Percentiles rank a stretch among this genome's conserved stretches.
Conservation (phyloP, 2,329 filamentous ascomycete genomes). For the Aspergillus sp. region DNA sequence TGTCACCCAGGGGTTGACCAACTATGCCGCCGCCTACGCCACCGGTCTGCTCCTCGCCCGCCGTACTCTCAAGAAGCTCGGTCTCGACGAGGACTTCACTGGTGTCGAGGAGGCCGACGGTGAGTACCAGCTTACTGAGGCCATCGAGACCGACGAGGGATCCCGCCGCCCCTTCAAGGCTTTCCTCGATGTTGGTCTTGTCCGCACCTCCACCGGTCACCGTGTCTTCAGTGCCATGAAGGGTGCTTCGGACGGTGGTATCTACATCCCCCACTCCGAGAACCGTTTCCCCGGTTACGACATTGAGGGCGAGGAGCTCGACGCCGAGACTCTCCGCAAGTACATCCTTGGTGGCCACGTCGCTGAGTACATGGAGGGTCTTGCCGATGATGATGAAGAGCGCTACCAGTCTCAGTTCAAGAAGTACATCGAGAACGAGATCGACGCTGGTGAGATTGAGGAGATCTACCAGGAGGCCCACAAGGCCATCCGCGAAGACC, state of each 20-base stretch:
- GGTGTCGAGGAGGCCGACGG: slow-evolving; percentile 97
- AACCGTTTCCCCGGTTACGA: slow-evolving; percentile 99
- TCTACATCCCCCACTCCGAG: slow-evolving; percentile 96
- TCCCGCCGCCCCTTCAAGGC: slow-evolving; percentile 96
- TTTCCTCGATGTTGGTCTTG: slow-evolving; percentile 95
- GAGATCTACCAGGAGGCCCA: slow-evolving; percentile 93
- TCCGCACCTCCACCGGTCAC: slow-evolving; percentile 94
- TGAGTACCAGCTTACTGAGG: slow-evolving; percentile 94
- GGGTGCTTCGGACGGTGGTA: slow-evolving; percentile 96
- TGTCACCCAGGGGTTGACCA: slow-evolving; percentile 97
- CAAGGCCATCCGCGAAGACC: slow-evolving; percentile 93
- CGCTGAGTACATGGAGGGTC: slow-evolving; percentile 99
- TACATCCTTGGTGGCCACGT: slow-evolving; percentile 99
- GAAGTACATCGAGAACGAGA: slow-evolving; percentile 93
- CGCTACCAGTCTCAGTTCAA: slow-evolving; percentile 97
- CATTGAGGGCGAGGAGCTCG: slow-evolving; percentile 95
- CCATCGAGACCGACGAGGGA: slow-evolving; percentile 78
- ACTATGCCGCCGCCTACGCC: slow-evolving; percentile 97
- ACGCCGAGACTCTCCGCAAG: slow-evolving; percentile 92
- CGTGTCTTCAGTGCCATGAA: slow-evolving; percentile 99
- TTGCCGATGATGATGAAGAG: slow-evolving; percentile 99
- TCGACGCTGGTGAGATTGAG: slow-evolving; percentile 95
- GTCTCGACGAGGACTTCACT: slow-evolving; percentile 81
- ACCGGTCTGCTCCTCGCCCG: slow-evolving; percentile 95
- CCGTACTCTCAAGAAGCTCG: slow-evolving; percentile 94